A percentile compares a stretch with the other conserved stretches of the same genome.
Conservation (phyloP, 257 asterid species). For the Solanum pinnatisectum region DNA sequence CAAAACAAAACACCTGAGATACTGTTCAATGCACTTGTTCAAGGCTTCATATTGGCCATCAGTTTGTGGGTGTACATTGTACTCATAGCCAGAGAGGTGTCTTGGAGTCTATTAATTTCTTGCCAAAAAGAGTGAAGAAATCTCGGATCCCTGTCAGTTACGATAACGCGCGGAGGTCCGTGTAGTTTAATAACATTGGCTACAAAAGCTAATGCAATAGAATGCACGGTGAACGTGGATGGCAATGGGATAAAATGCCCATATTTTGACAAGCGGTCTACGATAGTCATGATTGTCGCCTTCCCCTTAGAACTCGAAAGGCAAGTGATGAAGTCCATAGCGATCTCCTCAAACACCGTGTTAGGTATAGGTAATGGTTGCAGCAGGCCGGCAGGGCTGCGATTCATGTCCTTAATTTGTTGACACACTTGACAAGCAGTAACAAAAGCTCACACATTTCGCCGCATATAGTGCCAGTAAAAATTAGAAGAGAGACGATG, state of each 20-base stretch:
- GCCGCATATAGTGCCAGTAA: background rate
- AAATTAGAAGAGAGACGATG: background rate
- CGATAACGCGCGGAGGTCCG: background rate
- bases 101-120: background rate
- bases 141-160: background rate
- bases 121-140: background rate
- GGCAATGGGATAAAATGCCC: background rate
- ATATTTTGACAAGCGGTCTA: background rate
- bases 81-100: background rate
- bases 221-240: background rate
- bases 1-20: background rate
- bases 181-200: background rate
- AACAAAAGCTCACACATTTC: background rate
- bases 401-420: background rate
- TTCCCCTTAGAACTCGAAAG: background rate
- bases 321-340: background rate
- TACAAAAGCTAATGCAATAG: background rate
- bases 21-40: background rate
- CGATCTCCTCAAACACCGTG: background rate
- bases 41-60: background rate
- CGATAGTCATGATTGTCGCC: background rate
- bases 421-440: background rate
- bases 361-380: background rate
- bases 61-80: background rate
- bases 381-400: background rate